Evolutionary conservation across 75 land plant species (phyloP), one percentile per base, ranked within the genome.

Genomic region (Selaginella tamariscina): DNA sequence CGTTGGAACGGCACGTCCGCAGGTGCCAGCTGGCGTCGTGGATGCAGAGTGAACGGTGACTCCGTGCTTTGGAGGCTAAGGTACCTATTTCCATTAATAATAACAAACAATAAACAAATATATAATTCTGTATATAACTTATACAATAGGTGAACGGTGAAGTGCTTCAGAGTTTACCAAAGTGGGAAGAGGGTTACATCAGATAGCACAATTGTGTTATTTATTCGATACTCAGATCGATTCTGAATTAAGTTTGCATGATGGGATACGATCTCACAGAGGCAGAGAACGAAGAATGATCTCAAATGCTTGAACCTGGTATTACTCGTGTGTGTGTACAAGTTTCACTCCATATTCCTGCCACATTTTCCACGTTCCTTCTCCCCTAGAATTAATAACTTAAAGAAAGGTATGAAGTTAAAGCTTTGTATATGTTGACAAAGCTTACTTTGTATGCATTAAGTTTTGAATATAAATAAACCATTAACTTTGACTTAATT

Each of bases 51-150:
- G 55, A 86, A 86, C 68, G 86, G n/a, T n/a, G 81, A 55, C 80
- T 83, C 54, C 89, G 84, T 65, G 80, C 85, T n/a, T 27, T 86
- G 70, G 97, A 92, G 76, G 80, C 84, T 33, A 82, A 92, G 84
- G 90, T 92, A 60, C 73, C 65, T 13, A 31, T 29, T n/a, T 2
- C 55, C 30, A 39, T 32, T 28, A 24, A 29, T 23, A 22, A 24
- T 24, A 21, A n/a, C 49, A 24, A 13, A 23, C 8, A 22, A 11
- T 29, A 31, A 27, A 67, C n/a, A 2, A 27, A 33, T 0, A 31
- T 32, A 27, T n/a, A 31, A 32, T 54, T 13, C 22, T 31, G 24
- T 70, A 32, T 15, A 15, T 27, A 28, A 28, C 1, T 31, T 55
- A 22, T 31, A 62, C 82, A 91, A n/a, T n/a, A n/a, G 97, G 85